Evolutionary conservation across 306 rosid genomes (phyloP).

Genomic region (Delonix regia): DNA sequence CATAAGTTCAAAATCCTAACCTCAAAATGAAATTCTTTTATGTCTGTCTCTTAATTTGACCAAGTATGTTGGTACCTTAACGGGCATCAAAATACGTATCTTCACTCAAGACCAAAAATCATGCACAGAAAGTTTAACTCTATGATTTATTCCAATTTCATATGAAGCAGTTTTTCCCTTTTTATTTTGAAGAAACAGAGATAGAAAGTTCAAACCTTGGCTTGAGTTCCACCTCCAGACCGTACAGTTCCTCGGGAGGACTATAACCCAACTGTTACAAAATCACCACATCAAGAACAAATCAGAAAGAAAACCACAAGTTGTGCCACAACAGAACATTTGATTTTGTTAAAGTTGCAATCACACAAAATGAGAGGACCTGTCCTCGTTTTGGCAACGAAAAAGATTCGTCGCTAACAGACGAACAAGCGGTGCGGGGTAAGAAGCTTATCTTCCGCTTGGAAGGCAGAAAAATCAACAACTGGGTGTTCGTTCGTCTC

Average conservation of each 20-base stretch:
- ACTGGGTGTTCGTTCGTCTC: constrained; percentile 35
- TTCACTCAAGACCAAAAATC: background rate
- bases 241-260: constrained; percentile 73
- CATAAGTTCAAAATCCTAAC: background rate
- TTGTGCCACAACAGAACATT: background rate
- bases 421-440: constrained; percentile 50
- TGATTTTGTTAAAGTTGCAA: background rate
- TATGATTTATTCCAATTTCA: background rate
- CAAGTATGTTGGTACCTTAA: background rate
- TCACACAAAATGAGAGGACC: constrained; percentile 39
- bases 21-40: background rate
- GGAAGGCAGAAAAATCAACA: constrained; percentile 44
- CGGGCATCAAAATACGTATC: background rate
- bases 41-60: background rate
- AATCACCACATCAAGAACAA: constrained; percentile 23
- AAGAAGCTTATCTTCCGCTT: constrained; percentile 33
- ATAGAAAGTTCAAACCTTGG: constrained; percentile 53
- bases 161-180: background rate
- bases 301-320: background rate
- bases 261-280: constrained; percentile 64
- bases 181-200: background rate
- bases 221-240: constrained; percentile 61
- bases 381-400: constrained; percentile 53
- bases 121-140: background rate
- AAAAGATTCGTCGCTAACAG: constrained; percentile 52